These are phyloP conservation scores for Jatropha podagrica DNA, from an alignment of 441 rosid genomes.

Conservation along the genomic window DNA sequence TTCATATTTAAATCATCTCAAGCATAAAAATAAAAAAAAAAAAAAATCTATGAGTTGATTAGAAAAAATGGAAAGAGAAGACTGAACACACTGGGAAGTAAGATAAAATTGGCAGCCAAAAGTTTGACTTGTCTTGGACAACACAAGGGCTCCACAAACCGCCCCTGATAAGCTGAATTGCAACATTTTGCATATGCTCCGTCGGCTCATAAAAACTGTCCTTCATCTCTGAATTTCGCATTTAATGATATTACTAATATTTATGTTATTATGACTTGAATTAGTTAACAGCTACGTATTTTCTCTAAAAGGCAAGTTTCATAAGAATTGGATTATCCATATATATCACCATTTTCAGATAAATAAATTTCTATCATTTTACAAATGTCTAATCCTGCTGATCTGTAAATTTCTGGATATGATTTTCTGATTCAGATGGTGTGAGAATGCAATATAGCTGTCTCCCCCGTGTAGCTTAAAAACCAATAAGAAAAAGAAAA, in stretches of 20 bases:
- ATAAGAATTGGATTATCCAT: no score
- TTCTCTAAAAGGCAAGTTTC: no score
- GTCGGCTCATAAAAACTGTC: not conserved
- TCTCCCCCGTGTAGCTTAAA: no score
- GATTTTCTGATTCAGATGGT: no score
- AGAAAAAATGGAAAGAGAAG: not conserved
- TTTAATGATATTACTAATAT: no score
- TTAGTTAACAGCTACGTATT: not conserved
- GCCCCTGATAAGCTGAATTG: conserved; percentile 5
- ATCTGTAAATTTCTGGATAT: no score
- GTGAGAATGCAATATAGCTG: no score
- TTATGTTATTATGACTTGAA: not conserved
- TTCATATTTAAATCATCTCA: not conserved
- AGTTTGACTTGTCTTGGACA: not conserved
- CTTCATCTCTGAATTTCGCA: no score
- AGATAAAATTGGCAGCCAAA: not conserved
- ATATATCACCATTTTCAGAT: no score
- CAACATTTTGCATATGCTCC: conserved; percentile 12
- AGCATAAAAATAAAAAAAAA: not conserved
- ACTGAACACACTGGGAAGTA: not conserved
- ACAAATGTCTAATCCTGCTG: no score
- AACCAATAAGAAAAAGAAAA: no score
- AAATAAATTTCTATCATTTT: no score
- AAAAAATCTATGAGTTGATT: not conserved
- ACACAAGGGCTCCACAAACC: conserved; percentile 30